These are phyloP conservation scores for Sphenostylis stenocarpa DNA, from an alignment of 306 rosid species.

Conservation along the genomic window DNA sequence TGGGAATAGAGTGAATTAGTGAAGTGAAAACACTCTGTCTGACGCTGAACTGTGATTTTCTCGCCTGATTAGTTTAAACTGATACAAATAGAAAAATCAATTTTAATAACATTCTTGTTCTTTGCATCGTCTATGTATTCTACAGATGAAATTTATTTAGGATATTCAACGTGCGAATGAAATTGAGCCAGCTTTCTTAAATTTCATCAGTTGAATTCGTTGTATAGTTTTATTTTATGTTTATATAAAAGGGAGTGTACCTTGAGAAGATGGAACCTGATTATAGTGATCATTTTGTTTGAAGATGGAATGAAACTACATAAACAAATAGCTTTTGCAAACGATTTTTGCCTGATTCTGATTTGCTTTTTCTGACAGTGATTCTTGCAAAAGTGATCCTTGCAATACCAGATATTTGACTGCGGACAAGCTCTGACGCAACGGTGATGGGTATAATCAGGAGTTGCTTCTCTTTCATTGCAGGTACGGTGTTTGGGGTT, in stretches of 20 bases:
- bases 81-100: not conserved
- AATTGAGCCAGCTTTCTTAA: not conserved
- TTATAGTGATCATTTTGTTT: not conserved
- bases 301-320: not conserved
- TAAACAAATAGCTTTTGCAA: not conserved
- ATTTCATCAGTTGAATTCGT: not conserved
- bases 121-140: not conserved
- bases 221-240: not conserved
- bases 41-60: not conserved
- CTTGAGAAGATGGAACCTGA: not conserved
- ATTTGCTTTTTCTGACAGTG: slow-evolving; percentile 34
- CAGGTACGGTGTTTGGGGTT: slow-evolving; percentile 60
- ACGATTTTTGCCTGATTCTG: slow-evolving; percentile 1
- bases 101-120: not conserved
- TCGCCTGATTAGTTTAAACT: not conserved
- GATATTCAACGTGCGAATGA: not conserved
- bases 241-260: not conserved
- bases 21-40: not conserved
- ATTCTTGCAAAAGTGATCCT: not conserved
- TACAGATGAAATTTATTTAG: too few species aligned
- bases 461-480: slow-evolving; percentile 60
- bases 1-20: not conserved
- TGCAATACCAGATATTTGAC: slow-evolving; percentile 12
- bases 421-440: not conserved
- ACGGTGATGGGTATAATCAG: slow-evolving; percentile 66